Evolutionary conservation across 2,329 filamentous ascomycete species (phyloP).

Genomic region (Epichloe aotearoae): DNA sequence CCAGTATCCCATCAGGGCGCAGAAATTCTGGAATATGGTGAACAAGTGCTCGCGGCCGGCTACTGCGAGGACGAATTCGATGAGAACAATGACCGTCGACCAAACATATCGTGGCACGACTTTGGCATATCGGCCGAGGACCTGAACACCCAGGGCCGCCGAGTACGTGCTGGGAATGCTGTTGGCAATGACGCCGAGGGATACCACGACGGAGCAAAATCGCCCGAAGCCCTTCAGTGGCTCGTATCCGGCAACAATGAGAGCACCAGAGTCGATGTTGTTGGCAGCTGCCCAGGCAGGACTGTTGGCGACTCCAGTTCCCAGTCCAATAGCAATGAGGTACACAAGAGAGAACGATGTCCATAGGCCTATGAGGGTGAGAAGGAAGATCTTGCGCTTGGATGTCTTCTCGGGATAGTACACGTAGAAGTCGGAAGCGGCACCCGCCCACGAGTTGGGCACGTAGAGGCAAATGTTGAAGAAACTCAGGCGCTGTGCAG

Average conservation of each 20-base stretch:
- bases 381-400: conserved; percentile 50
- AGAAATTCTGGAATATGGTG: conserved; percentile 37
- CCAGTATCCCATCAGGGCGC: conserved; percentile 42
- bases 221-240: conserved; percentile 42
- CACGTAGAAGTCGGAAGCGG: conserved; percentile 67
- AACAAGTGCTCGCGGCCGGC: conserved; percentile 40
- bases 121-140: conserved; percentile 39
- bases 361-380: conserved; percentile 56
- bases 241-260: conserved; percentile 40
- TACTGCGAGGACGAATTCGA: conserved; percentile 43
- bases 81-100: conserved; percentile 36
- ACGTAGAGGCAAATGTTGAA: conserved; percentile 53
- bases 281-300: conserved; percentile 39
- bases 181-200: conserved; percentile 42
- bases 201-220: conserved; percentile 42
- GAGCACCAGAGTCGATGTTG: conserved; percentile 37
- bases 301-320: conserved; percentile 34
- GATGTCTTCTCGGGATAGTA: conserved; percentile 56
- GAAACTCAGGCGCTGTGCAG: conserved; percentile 46
- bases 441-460: conserved; percentile 48
- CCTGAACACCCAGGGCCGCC: conserved; percentile 45
- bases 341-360: conserved; percentile 54
- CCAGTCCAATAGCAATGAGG: conserved; percentile 42
- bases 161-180: conserved; percentile 43
- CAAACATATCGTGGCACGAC: conserved; percentile 40